These are phyloP conservation scores for Periconia digitata DNA, from an alignment of 2,329 filamentous ascomycete genomes.

Conservation along the genomic window DNA sequence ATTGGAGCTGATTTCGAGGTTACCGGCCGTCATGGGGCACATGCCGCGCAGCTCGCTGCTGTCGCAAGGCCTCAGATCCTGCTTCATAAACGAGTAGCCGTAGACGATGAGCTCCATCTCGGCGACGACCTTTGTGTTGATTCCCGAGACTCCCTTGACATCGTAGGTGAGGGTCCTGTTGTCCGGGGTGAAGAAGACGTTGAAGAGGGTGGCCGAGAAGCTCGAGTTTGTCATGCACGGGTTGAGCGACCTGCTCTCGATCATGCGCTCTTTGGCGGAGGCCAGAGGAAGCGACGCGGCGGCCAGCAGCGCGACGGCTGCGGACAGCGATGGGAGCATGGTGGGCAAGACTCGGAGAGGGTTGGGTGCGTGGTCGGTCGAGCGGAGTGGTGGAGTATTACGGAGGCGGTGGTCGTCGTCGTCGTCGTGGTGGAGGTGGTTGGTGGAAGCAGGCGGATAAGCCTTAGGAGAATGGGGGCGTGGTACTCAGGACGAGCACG, in stretches of 20 bases:
- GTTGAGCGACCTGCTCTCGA: constrained; percentile 81
- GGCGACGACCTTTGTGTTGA: constrained; percentile 79
- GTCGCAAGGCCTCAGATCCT: constrained; percentile 74
- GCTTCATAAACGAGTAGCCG: constrained; percentile 70
- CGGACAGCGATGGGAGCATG: constrained; percentile 38
- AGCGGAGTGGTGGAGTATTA: constrained; percentile 9
- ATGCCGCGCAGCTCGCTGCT: constrained; percentile 63
- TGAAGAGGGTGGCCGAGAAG: constrained; percentile 88
- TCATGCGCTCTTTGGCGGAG: constrained; percentile 65
- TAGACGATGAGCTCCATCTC: constrained; percentile 78
- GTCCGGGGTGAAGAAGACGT: constrained; percentile 75
- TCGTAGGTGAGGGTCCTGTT: constrained; percentile 74
- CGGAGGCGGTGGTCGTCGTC: constrained; percentile 3
- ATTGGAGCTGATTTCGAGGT: constrained; percentile 75
- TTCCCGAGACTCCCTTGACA: constrained; percentile 79
- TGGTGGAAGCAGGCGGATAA: neutral
- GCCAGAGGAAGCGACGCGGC: constrained; percentile 50
- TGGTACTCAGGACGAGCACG: constrained; percentile 35
- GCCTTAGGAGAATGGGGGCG: constrained; percentile 16
- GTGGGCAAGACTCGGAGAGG: constrained; percentile 13
- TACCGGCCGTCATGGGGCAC: constrained; percentile 87
- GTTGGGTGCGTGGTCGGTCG: neutral
- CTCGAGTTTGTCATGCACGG: constrained; percentile 81
- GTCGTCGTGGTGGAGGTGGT: constrained; percentile 7
- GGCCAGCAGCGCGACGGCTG: constrained; percentile 37